Evolutionary conservation across 495 filamentous ascomycete genomes (phyloP).

Genomic region (Podospora appendiculata): DNA sequence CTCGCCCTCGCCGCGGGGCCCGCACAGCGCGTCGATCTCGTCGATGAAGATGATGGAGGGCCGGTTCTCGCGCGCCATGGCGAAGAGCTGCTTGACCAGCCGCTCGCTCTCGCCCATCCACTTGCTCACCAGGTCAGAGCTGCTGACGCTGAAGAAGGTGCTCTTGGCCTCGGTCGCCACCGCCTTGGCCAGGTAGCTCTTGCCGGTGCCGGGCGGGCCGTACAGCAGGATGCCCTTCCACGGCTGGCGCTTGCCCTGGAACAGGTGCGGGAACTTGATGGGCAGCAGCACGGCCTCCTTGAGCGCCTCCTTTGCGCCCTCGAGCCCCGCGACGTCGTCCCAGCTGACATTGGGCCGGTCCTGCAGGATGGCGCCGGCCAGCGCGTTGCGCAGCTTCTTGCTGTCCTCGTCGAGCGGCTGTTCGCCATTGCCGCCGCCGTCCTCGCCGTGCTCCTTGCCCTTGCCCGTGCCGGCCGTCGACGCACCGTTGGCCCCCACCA

Average conservation of each 20-base stretch:
- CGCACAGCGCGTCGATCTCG: slow-evolving; percentile 95
- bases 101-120: slow-evolving; percentile 99
- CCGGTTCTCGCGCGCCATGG: slow-evolving; percentile 96
- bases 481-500: slow-evolving; percentile 82
- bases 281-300: slow-evolving; percentile 97
- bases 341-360: slow-evolving; percentile 93
- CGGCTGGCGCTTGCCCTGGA: slow-evolving; percentile 92
- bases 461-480: slow-evolving; percentile 57
- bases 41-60: slow-evolving; percentile 99
- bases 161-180: slow-evolving; percentile 98
- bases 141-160: slow-evolving; percentile 98
- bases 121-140: slow-evolving; percentile 92
- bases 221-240: slow-evolving; percentile 98
- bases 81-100: slow-evolving; percentile 94
- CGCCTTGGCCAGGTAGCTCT: slow-evolving; percentile 93
- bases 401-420: slow-evolving; percentile 76
- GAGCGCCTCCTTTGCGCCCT: slow-evolving; percentile 89
- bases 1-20: slow-evolving; percentile 93
- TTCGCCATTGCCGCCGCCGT: slow-evolving; percentile 48
- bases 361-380: slow-evolving; percentile 85
- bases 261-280: slow-evolving; percentile 96
- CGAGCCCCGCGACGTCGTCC: slow-evolving; percentile 97
- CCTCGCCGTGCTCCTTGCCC: slow-evolving; percentile 40
- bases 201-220: slow-evolving; percentile 93
- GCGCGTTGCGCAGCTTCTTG: slow-evolving; percentile 87